Percentiles rank a stretch among this genome's conserved stretches.
phyloP scores from a whole-genome alignment of 176 grass and related monocot species.

The Aegilops umbellulata region DNA sequence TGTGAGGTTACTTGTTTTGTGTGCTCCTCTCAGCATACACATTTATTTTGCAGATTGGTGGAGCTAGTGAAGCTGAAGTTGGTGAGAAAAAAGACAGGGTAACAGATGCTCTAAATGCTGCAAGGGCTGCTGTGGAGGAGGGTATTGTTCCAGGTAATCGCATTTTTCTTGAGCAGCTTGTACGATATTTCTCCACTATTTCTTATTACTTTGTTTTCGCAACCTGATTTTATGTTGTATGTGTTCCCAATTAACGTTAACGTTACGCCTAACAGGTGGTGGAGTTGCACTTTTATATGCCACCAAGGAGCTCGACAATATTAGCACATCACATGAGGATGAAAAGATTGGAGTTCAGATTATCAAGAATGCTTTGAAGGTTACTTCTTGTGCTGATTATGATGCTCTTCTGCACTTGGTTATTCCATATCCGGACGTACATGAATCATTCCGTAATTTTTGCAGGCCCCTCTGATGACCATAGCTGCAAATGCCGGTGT shows the following conservation, averaged over 20 bases:
- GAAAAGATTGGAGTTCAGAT: constrained; percentile 90
- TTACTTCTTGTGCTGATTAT: constrained; percentile 20
- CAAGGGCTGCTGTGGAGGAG: constrained; percentile 83
- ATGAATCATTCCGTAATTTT: constrained; percentile 10
- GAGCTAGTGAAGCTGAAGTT: constrained; percentile 89
- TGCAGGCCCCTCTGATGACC: constrained; percentile 72
- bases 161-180: background rate
- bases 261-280: constrained; percentile 52
- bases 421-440: background rate
- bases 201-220: background rate
- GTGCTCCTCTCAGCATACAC: constrained; percentile 1
- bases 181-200: background rate
- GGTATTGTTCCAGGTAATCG: constrained; percentile 80
- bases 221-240: constrained; percentile 3
- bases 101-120: constrained; percentile 88
- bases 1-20: background rate
- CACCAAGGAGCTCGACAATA: constrained; percentile 69
- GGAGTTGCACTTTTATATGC: constrained; percentile 92
- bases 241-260: constrained; percentile 22
- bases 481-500: constrained; percentile 81
- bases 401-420: background rate
- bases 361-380: constrained; percentile 96
- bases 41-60: constrained; percentile 67
- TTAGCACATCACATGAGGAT: constrained; percentile 63
- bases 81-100: constrained; percentile 97